These are phyloP conservation scores for Pythium guiyangense DNA, from an alignment of 352 stramenopile species.

Conservation along the genomic window DNA sequence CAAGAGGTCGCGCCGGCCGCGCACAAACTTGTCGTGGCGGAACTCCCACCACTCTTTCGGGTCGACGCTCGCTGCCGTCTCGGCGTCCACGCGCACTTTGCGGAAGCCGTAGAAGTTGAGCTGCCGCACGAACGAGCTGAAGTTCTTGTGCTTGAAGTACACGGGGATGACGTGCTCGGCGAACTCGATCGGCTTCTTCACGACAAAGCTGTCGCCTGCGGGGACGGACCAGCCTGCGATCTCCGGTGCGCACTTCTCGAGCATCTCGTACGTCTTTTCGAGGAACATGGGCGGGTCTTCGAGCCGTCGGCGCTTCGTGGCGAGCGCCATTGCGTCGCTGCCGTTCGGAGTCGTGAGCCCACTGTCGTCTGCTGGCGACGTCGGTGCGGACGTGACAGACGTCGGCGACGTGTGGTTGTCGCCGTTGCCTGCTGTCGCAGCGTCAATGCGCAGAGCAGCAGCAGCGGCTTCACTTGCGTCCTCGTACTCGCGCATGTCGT, in stretches of 20 bases:
- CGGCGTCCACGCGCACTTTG: slow-evolving; percentile 61
- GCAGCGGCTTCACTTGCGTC: neutral
- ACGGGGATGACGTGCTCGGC: slow-evolving; percentile 82
- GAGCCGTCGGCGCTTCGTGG: slow-evolving; percentile 27
- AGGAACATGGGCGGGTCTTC: slow-evolving; percentile 75
- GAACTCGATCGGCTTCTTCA: slow-evolving; percentile 86
- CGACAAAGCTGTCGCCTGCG: slow-evolving; percentile 80
- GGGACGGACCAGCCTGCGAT: slow-evolving; percentile 73
- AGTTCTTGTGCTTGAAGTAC: slow-evolving; percentile 93
- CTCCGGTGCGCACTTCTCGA: slow-evolving; percentile 69
- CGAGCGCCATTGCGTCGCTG: slow-evolving; percentile 14
- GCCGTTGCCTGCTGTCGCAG: slow-evolving; percentile 10
- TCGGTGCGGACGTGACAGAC: slow-evolving; percentile 28
- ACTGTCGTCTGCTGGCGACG: slow-evolving; percentile 27
- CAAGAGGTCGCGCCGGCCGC: slow-evolving; percentile 59
- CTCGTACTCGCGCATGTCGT: slow-evolving; percentile 3
- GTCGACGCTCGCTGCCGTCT: slow-evolving; percentile 31
- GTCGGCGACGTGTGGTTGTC: slow-evolving; percentile 18
- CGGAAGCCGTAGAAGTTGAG: slow-evolving; percentile 91
- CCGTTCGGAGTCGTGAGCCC: slow-evolving; percentile 23
- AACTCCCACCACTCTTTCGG: slow-evolving; percentile 84
- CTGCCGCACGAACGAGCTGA: slow-evolving; percentile 91
- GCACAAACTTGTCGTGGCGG: slow-evolving; percentile 79
- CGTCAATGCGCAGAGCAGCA: slow-evolving; percentile 33
- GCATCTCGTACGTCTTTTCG: slow-evolving; percentile 89